These are phyloP conservation scores for Arthroderma uncinatum DNA, from an alignment of 2,329 filamentous ascomycete species.

Conservation along the genomic window DNA sequence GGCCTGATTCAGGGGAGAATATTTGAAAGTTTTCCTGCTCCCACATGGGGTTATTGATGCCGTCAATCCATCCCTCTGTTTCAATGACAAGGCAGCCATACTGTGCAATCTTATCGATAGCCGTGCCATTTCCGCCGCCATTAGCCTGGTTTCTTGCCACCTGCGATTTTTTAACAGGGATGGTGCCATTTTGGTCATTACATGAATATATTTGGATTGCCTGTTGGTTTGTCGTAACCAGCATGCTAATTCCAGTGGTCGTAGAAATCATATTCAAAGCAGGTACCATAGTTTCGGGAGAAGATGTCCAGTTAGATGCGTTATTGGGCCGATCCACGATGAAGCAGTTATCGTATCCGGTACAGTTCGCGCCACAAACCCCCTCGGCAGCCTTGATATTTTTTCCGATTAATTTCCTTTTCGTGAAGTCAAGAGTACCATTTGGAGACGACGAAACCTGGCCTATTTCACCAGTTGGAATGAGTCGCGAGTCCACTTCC, in stretches of 20 bases:
- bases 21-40: constrained; percentile 43
- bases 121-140: constrained; percentile 35
- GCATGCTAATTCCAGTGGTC: constrained; percentile 67
- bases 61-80: constrained; percentile 88
- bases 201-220: constrained; percentile 85
- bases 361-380: constrained; percentile 73
- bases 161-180: constrained; percentile 33
- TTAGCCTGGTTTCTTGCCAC: constrained; percentile 45
- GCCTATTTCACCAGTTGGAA: constrained; percentile 65
- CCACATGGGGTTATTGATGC: constrained; percentile 87
- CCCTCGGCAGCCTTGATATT: constrained; percentile 53
- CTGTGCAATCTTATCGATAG: constrained; percentile 41
- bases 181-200: constrained; percentile 59
- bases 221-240: constrained; percentile 72
- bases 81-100: constrained; percentile 85
- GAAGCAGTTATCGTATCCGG: constrained; percentile 62
- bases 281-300: constrained; percentile 27
- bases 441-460: constrained; percentile 59
- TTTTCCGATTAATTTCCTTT: constrained; percentile 66
- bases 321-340: constrained; percentile 35
- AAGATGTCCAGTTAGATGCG: constrained; percentile 20
- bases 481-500: constrained; percentile 49
- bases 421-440: constrained; percentile 51
- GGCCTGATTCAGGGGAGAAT: constrained; percentile 30
- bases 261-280: constrained; percentile 55